phyloP scores from a whole-genome alignment of 768 basidiomycete species.

The Dioszegia crocea region DNA sequence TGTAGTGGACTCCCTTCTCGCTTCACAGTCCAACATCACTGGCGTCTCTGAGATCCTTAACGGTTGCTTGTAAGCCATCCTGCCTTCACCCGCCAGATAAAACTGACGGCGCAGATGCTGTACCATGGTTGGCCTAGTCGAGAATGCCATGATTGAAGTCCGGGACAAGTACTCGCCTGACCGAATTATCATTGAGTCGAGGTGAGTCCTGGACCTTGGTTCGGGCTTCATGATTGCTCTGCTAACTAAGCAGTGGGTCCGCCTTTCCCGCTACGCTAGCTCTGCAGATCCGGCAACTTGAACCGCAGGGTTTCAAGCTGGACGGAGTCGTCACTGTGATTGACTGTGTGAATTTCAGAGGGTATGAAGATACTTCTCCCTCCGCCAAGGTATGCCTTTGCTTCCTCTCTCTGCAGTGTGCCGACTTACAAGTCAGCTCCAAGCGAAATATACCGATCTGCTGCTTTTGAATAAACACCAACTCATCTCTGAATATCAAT shows the following conservation, averaged over 20 bases:
- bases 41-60: constrained; percentile 92
- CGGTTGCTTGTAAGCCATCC: constrained; percentile 74
- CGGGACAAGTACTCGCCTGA: constrained; percentile 75
- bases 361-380: constrained; percentile 86
- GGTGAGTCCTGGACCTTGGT: constrained; percentile 61
- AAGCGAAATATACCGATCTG: constrained; percentile 87
- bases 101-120: constrained; percentile 63
- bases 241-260: constrained; percentile 62
- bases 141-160: constrained; percentile 82
- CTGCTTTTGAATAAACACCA: constrained; percentile 95
- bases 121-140: constrained; percentile 90
- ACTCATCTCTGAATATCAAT: constrained; percentile 64
- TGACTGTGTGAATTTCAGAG: constrained; percentile 70
- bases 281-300: constrained; percentile 87
- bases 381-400: constrained; percentile 79
- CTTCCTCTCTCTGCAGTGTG: constrained; percentile 84
- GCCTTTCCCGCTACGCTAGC: constrained; percentile 94
- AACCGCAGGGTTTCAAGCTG: constrained; percentile 73
- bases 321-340: constrained; percentile 90
- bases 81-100: background rate
- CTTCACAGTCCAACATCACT: constrained; percentile 67
- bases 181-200: constrained; percentile 91
- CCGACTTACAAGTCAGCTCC: constrained; percentile 54
- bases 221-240: background rate
- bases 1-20: constrained; percentile 83